Evolutionary conservation across 192 early-diverging fungal species (phyloP), one percentile per base, ranked within the genome.

Genomic region (Linnemannia zychae): DNA sequence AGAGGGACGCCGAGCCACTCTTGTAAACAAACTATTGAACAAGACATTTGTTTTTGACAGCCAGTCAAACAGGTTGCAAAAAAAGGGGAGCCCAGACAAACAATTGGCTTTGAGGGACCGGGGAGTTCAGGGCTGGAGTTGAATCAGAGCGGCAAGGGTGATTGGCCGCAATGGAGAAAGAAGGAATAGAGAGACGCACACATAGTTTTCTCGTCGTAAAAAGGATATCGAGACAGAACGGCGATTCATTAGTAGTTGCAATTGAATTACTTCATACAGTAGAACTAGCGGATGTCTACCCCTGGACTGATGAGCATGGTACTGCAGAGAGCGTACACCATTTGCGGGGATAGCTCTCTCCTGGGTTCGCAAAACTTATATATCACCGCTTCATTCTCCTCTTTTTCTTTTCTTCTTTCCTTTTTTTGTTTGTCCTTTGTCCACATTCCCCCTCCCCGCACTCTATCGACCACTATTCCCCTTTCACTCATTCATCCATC

Each of bases 111-210:
- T 63, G 57, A 63, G 57, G 57, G 57, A 31, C 57, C 57, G 57
- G 57, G 57, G 57, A 63, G 57, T 63, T 63, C 57, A 63, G 57
- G 57, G 57, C 57, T 63, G 57, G 57, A 63, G 57, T 63, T 63
- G 57, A 63, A 63, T 63, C 57, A 63, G 28, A 7, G 28, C 28
- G 22, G 15, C 31, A n/a, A n/a, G n/a, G n/a, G 75, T 93, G 97
- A 76, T 86, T 97, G 74, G 90, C 97, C 18, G 96, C 96, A 87
- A 92, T 97, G 40, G 83, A 91, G 18, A 93, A 94, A 11, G 92
- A 95, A 80, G 36, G 67, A 18, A 68, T 20, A 11, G 90, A 34
- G 88, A 94, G 12, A 88, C 96, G 44, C 96, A 2, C 22, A 34
- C 36, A 40, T n/a, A 5, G 40, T 9, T 44, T 9, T 44, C 40